Conservation (phyloP, 1,284 basidiomycete species). For the Ustilago curta region DNA sequence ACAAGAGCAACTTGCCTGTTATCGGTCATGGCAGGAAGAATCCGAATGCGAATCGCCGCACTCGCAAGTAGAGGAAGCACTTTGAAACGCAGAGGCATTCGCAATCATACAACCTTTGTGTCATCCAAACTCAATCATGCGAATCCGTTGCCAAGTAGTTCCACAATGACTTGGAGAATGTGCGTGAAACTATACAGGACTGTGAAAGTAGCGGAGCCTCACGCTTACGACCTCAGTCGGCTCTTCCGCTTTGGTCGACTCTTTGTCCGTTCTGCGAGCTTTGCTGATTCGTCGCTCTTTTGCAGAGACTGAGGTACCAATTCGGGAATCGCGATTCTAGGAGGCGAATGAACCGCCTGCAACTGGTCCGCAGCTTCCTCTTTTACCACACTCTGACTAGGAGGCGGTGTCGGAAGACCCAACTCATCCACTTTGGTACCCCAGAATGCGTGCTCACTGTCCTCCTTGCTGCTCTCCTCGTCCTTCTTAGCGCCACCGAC, state of each 20-base stretch:
- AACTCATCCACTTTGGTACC: not conserved
- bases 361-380: conserved; percentile 12
- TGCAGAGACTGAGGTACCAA: conserved; percentile 22
- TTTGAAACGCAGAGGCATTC: too few species aligned
- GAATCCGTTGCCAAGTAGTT: too few species aligned
- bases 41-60: conserved; percentile 59
- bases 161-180: too few species aligned
- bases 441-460: conserved; percentile 19
- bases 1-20: conserved; percentile 55
- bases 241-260: conserved; percentile 41
- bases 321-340: conserved; percentile 24
- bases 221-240: conserved; percentile 7
- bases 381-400: conserved; percentile 17
- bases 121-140: too few species aligned
- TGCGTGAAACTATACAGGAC: too few species aligned
- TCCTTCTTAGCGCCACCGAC: conserved; percentile 35
- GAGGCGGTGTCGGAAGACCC: conserved; percentile 20
- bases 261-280: conserved; percentile 38
- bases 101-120: too few species aligned
- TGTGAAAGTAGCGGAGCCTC: not conserved
- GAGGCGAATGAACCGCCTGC: conserved; percentile 36
- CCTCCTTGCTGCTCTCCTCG: conserved; percentile 23
- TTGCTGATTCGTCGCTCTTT: conserved; percentile 6
- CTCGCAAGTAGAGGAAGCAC: conserved; percentile 29
- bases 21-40: conserved; percentile 67